Conservation (phyloP, 1,284 basidiomycete species). For the Malassezia japonica region DNA sequence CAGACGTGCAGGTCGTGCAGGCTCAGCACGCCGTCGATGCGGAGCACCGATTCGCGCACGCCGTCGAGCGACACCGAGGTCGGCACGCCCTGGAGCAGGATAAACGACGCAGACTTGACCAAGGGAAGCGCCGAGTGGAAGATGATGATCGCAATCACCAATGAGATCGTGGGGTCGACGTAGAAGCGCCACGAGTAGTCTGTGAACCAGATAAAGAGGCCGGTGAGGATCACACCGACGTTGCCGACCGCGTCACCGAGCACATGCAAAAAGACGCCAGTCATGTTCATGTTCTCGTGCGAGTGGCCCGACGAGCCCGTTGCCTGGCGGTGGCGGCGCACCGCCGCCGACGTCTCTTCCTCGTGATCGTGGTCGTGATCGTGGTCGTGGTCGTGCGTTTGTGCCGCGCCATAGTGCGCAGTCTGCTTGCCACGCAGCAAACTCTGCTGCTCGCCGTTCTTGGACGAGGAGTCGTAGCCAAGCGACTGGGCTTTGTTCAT, state of each 20-base stretch:
- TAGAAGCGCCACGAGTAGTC: conserved; percentile 57
- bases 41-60: conserved; percentile 68
- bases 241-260: conserved; percentile 89
- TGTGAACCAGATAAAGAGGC: conserved; percentile 54
- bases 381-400: conserved; percentile 34
- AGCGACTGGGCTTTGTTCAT: conserved; percentile 79
- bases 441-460: not conserved
- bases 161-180: conserved; percentile 84
- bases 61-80: conserved; percentile 75
- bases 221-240: conserved; percentile 90
- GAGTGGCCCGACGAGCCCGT: conserved; percentile 18
- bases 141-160: conserved; percentile 92
- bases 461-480: conserved; percentile 29
- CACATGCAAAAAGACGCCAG: conserved; percentile 83
- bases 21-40: conserved; percentile 75
- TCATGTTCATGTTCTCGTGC: conserved; percentile 84
- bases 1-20: conserved; percentile 86
- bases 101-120: conserved; percentile 86
- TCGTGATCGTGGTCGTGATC: conserved; percentile 56
- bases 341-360: conserved; percentile 17
- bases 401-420: conserved; percentile 17
- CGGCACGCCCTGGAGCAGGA: conserved; percentile 93
- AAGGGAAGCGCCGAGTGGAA: conserved; percentile 89
- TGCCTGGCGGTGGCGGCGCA: conserved; percentile 15
- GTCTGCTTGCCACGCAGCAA: conserved; percentile 14